Evolutionary conservation across 1,139 yeast genomes (phyloP), one percentile per base, ranked within the genome.

Genomic region (Lodderomyces parapsilosis): DNA sequence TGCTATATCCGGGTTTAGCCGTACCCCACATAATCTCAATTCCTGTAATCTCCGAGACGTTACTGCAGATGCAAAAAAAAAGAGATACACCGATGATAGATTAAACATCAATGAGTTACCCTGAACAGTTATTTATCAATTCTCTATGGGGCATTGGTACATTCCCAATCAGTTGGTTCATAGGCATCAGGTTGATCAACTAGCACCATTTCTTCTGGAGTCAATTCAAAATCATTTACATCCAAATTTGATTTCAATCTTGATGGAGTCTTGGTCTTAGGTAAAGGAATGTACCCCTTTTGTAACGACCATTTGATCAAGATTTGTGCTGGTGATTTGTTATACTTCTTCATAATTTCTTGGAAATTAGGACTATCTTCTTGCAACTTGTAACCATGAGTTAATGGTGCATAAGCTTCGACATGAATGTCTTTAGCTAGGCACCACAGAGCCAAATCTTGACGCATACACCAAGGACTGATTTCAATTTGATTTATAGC

Each of bases 391-490:
- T 51, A 50, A 0, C 74, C 73, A 48, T 65, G 71, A 20, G 74
- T 68, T 38, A 69, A 59, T 0, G 75, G 75, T 11, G 72, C 63
- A 44, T 63, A 69, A 0, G 74, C 75, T 50, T 68, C 72, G 8
- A 67, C 71, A 6, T 50, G 54, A 20, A 68, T 64, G 14, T 57
- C 58, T 13, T 63, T 52, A 4, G 39, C 38, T 38, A 68, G 62
- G 49, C 86, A 82, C 62, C 66, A 83, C 32, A 76, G 74, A 3
- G 81, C 79, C 43, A 85, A 62, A 32, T 83, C 84, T 33, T 69
- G 67, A 53, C 89, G 70, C 86, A 81, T 83, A 44, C 83, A 69
- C 89, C 90, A 85, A 0, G 91, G 93, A 49, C 86, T 81, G 14
- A 85, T 76, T 60, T 85, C 91, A 48, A 85, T 76, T 58, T 82